Conservation (phyloP, 176 grass and related monocot genomes). For the Oryza meyeriana region DNA sequence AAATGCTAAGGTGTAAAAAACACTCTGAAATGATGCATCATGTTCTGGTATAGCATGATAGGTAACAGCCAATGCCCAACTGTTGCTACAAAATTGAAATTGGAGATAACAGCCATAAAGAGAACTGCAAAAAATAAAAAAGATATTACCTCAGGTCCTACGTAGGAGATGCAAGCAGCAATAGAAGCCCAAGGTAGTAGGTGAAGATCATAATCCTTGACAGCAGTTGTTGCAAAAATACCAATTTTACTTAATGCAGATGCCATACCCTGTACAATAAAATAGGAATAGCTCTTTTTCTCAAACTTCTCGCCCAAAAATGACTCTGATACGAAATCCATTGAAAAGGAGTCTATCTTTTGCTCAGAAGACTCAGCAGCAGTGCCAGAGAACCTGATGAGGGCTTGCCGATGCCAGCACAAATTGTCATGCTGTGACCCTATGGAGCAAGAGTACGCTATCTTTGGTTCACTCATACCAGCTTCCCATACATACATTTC, state of each 20-base stretch:
- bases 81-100: constrained; percentile 16
- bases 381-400: constrained; percentile 67
- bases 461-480: constrained; percentile 58
- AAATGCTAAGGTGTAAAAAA: not conserved
- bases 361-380: constrained; percentile 42
- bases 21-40: not conserved
- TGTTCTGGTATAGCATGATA: not conserved
- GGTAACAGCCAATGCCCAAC: constrained; percentile 3
- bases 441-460: constrained; percentile 74
- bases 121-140: constrained; percentile 8
- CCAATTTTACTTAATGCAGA: constrained; percentile 80
- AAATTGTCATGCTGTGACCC: constrained; percentile 51
- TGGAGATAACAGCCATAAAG: not conserved
- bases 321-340: constrained; percentile 75
- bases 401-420: constrained; percentile 76
- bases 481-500: constrained; percentile 93
- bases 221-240: constrained; percentile 68
- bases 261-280: constrained; percentile 80
- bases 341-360: constrained; percentile 59
- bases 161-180: constrained; percentile 84
- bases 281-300: constrained; percentile 70
- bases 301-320: constrained; percentile 48
- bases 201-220: constrained; percentile 89
- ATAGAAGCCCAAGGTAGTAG: constrained; percentile 94
- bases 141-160: constrained; percentile 52